Evolutionary conservation across 805 yeast species (phyloP).

Genomic region (Metschnikowia kofuensis): DNA sequence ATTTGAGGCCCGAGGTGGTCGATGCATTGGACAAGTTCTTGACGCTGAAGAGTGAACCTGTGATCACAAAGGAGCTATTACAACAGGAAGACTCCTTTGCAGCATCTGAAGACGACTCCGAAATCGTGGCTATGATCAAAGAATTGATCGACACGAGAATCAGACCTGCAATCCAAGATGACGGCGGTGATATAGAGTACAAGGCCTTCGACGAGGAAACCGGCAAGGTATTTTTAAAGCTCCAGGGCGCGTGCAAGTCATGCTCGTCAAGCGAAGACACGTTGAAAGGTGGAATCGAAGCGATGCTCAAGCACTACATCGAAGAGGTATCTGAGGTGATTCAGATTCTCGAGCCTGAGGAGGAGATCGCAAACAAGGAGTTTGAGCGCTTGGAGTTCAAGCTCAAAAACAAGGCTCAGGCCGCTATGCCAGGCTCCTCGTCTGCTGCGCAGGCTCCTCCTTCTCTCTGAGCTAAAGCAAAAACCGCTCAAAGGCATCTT

Average conservation of each 20-base stretch:
- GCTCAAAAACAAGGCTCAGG: conserved; percentile 21
- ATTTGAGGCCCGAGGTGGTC: conserved; percentile 53
- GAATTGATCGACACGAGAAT: conserved; percentile 92
- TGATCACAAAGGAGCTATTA: conserved; percentile 38
- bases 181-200: conserved; percentile 95
- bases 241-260: conserved; percentile 94
- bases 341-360: conserved; percentile 75
- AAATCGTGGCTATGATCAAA: conserved; percentile 83
- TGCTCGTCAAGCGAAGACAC: conserved; percentile 92
- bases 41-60: conserved; percentile 37
- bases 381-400: conserved; percentile 76
- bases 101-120: conserved; percentile 53
- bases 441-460: conserved; percentile 24
- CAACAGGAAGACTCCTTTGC: conserved; percentile 40
- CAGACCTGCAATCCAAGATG: conserved; percentile 97
- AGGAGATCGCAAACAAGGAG: conserved; percentile 76
- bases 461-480: conserved; percentile 3
- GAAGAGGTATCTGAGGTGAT: conserved; percentile 91
- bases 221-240: conserved; percentile 83
- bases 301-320: conserved; percentile 95
- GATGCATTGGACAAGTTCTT: conserved; percentile 55
- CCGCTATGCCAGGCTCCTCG: conserved; percentile 8
- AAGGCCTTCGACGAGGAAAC: conserved; percentile 80
- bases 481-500: neutral
- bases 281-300: conserved; percentile 89